Percentiles rank a stretch among this genome's conserved stretches.
These are phyloP conservation scores for barley (Hordeum vulgare) DNA, from an alignment of 176 grass and related monocot genomes.

Conservation along the genomic window DNA sequence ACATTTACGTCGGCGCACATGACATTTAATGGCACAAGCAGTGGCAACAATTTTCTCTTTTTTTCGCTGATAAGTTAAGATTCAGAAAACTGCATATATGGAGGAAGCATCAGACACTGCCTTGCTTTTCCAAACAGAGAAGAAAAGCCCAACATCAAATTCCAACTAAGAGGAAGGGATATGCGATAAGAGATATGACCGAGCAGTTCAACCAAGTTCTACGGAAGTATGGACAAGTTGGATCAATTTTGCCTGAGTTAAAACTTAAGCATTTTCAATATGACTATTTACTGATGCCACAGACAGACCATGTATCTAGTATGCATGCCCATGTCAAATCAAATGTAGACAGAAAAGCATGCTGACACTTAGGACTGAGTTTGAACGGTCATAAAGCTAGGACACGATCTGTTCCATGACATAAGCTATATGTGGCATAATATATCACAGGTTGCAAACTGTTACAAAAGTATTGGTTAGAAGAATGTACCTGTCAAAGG, in stretches of 20 bases:
- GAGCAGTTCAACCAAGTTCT: not conserved
- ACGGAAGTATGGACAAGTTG: too few species aligned
- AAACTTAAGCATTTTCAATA: not conserved
- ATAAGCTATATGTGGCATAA: not conserved
- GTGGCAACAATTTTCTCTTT: not conserved
- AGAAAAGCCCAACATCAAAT: not conserved
- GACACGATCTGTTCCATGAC: not conserved
- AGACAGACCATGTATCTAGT: not conserved
- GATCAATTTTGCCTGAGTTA: not conserved
- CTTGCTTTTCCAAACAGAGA: not conserved
- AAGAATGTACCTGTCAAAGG: conserved; percentile 51
- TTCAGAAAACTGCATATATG: not conserved
- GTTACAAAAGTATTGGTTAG: not conserved
- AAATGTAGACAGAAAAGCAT: not conserved
- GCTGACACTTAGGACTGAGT: not conserved
- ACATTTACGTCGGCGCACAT: conserved; percentile 28
- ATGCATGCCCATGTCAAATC: not conserved
- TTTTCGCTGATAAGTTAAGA: not conserved
- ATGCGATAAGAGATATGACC: not conserved
- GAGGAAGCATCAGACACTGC: not conserved
- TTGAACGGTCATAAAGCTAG: not conserved
- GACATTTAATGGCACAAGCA: not conserved
- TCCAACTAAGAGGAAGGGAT: not conserved
- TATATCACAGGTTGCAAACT: not conserved
- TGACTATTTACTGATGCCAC: not conserved